Percentiles rank a stretch among this genome's conserved stretches.
phyloP scores from a whole-genome alignment of 179 eudicot genomes.

The Nepenthes alata region DNA sequence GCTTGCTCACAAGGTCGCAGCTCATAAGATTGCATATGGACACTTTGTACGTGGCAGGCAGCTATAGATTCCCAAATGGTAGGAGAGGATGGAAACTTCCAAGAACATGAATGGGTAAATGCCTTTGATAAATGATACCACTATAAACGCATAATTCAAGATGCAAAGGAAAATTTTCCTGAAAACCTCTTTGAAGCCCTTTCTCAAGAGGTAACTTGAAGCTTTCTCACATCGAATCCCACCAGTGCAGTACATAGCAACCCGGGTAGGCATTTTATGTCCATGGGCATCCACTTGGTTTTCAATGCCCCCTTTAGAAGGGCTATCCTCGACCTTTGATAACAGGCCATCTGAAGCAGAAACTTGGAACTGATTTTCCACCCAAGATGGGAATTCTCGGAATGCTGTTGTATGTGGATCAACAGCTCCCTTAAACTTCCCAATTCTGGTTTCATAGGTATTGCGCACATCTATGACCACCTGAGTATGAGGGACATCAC shows the following conservation, averaged over 20 bases:
- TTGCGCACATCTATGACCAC: conserved; percentile 95
- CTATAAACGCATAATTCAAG: not conserved
- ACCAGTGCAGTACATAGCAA: conserved; percentile 99
- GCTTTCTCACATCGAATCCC: conserved; percentile 98
- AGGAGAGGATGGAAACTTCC: too few relatives aligned
- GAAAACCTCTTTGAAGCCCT: conserved; percentile 81
- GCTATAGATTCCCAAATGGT: too few relatives aligned
- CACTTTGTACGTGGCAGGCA: too few relatives aligned
- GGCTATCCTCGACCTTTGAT: conserved; percentile 15
- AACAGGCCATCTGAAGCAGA: conserved; percentile 32
- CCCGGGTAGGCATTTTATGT: conserved; percentile 45
- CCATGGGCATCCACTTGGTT: conserved; percentile 18
- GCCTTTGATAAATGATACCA: not conserved
- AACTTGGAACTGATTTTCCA: conserved; percentile 40
- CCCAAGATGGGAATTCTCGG: conserved; percentile 92
- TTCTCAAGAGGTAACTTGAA: conserved; percentile 78
- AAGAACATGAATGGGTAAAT: too few relatives aligned
- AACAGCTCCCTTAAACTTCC: conserved; percentile 87
- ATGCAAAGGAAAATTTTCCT: not conserved
- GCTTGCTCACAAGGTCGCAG: too few relatives aligned
- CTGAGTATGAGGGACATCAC: conserved; percentile 19
- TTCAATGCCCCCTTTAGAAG: conserved; percentile 17
- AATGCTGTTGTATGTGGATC: conserved; percentile 81
- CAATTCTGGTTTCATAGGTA: conserved; percentile 82
- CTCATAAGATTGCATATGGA: too few relatives aligned